phyloP scores from a whole-genome alignment of 345 rosid species.

The Aegle marmelos region DNA sequence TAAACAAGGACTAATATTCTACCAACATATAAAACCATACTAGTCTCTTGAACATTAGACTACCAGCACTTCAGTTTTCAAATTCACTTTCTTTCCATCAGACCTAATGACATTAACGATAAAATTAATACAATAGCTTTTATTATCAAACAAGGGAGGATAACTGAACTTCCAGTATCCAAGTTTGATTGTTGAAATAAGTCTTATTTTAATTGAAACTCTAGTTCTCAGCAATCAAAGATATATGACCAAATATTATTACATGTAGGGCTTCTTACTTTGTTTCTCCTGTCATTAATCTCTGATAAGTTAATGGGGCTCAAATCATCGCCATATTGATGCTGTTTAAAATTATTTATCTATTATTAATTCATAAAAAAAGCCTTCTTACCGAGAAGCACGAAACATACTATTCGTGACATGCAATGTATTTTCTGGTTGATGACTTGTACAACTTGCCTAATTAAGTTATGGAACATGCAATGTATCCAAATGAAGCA shows the following conservation, averaged over 20 bases:
- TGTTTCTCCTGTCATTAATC: background rate
- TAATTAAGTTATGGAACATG: background rate
- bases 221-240: background rate
- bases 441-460: background rate
- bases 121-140: background rate
- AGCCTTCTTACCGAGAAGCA: background rate
- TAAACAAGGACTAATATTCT: background rate
- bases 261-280: background rate
- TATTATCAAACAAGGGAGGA: background rate
- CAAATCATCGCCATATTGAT: background rate
- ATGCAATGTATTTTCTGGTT: too few species aligned
- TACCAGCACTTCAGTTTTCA: background rate
- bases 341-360: background rate
- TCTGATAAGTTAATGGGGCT: too few species aligned
- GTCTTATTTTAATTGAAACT: background rate
- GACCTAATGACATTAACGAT: background rate
- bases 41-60: background rate
- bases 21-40: background rate
- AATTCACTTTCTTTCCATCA: background rate
- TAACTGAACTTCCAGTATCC: background rate
- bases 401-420: background rate
- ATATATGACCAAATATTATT: background rate
- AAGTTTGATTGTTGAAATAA: background rate
- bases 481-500: conserved; percentile 1
- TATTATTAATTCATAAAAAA: background rate